These are phyloP conservation scores for Prunus mume DNA, from an alignment of 306 rosid genomes.

Conservation along the genomic window DNA sequence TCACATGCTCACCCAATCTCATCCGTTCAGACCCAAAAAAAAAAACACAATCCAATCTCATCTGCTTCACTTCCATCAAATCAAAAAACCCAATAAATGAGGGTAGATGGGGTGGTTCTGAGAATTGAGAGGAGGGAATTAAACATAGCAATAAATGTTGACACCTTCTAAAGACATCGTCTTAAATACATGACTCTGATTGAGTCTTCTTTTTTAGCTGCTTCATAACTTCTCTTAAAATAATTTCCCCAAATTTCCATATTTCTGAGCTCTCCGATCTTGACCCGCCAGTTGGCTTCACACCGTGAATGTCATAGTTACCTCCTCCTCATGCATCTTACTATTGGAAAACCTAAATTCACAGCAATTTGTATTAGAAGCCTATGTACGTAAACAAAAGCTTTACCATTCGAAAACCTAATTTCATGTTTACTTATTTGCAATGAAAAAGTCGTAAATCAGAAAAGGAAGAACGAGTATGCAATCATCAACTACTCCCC, in stretches of 20 bases:
- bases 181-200: conserved; percentile 7
- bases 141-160: conserved; percentile 7
- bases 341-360: too few relatives aligned
- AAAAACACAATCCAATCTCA: too few relatives aligned
- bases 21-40: neutral
- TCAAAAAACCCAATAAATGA: conserved; percentile 5
- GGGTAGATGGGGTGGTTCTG: conserved; percentile 12
- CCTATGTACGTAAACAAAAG: too few relatives aligned
- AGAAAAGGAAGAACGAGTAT: too few relatives aligned
- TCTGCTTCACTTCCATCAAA: neutral
- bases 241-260: neutral
- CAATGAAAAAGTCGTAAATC: too few relatives aligned
- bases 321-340: too few relatives aligned
- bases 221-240: neutral
- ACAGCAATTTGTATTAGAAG: too few relatives aligned
- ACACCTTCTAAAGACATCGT: neutral
- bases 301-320: too few relatives aligned
- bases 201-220: neutral
- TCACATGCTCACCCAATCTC: conserved; percentile 32
- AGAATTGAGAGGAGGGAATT: neutral
- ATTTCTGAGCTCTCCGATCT: neutral
- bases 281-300: too few relatives aligned
- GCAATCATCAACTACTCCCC: too few relatives aligned
- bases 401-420: too few relatives aligned
- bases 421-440: too few relatives aligned